Conservation (phyloP, 495 filamentous ascomycete species). For the Neurospora sp. region DNA sequence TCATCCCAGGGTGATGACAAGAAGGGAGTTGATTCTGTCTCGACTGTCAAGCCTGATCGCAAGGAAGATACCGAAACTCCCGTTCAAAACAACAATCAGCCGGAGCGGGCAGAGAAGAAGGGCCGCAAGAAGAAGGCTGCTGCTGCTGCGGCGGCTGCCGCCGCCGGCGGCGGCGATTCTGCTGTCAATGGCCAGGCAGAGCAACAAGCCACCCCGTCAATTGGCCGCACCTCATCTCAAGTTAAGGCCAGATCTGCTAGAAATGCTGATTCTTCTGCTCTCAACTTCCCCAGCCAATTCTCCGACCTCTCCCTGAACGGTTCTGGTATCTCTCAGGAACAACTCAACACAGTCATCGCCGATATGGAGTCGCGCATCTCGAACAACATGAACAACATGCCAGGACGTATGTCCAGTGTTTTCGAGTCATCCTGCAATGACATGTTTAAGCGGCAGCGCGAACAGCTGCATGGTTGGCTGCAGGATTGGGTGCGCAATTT, state of each 20-base stretch:
- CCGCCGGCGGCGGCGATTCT: conserved; percentile 22
- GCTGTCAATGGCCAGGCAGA: conserved; percentile 4
- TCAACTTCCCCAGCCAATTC: conserved; percentile 6
- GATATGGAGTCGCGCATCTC: conserved; percentile 37
- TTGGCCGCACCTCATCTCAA: conserved; percentile 12
- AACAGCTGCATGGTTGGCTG: conserved; percentile 24
- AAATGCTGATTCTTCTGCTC: conserved; percentile 12
- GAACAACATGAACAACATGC: conserved; percentile 35
- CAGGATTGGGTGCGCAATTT: conserved; percentile 27
- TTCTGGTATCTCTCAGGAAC: conserved; percentile 27
- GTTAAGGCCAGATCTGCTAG: conserved; percentile 21
- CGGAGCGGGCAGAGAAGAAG: conserved; percentile 38
- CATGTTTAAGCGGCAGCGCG: conserved; percentile 31
- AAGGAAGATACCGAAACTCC: conserved; percentile 32
- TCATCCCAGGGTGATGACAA: conserved; percentile 21
- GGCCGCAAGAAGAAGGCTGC: conserved; percentile 37
- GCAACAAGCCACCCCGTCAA: conserved; percentile 6
- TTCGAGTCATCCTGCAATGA: conserved; percentile 20
- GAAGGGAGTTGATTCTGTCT: conserved; percentile 13
- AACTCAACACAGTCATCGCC: conserved; percentile 32
- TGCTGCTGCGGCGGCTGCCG: conserved; percentile 20
- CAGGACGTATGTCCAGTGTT: conserved; percentile 30
- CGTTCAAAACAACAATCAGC: conserved; percentile 15
- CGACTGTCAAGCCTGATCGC: conserved; percentile 27
- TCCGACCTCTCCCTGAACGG: conserved; percentile 7